Evolutionary conservation across 192 early-diverging fungal genomes (phyloP).

Genomic region (Phycomyces nitens): DNA sequence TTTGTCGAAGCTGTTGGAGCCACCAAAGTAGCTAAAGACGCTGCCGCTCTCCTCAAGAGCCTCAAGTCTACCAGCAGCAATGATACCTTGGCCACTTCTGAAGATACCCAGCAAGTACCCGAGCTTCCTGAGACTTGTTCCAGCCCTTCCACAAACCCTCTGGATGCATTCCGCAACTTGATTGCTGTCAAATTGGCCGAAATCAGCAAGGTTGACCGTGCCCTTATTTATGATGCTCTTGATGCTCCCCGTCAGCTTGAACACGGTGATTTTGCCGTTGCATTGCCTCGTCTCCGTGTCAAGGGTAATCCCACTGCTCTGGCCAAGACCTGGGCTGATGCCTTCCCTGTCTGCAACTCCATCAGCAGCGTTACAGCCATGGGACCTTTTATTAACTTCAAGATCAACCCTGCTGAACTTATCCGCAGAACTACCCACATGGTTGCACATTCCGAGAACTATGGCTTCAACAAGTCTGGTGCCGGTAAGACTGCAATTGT

Average conservation of each 20-base stretch:
- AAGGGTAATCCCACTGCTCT: slow-evolving; percentile 67
- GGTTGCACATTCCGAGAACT: slow-evolving; percentile 54
- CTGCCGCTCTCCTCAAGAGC: background rate
- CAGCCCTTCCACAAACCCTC: slow-evolving; percentile 43
- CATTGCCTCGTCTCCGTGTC: slow-evolving; percentile 62
- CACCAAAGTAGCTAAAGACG: slow-evolving; percentile 11
- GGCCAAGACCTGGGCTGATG: slow-evolving; percentile 57
- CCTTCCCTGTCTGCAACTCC: slow-evolving; percentile 58
- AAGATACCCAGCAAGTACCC: background rate
- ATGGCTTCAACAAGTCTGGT: slow-evolving; percentile 63
- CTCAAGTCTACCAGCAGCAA: background rate
- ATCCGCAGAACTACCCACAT: slow-evolving; percentile 49
- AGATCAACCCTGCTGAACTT: slow-evolving; percentile 55
- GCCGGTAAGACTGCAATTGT: slow-evolving; percentile 77
- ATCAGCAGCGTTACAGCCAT: slow-evolving; percentile 50
- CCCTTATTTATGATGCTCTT: slow-evolving; percentile 51
- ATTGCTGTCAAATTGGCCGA: slow-evolving; percentile 56
- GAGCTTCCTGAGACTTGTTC: slow-evolving; percentile 38
- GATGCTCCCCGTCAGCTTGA: slow-evolving; percentile 57
- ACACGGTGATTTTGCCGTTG: slow-evolving; percentile 69
- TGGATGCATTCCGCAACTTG: slow-evolving; percentile 64
- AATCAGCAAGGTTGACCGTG: slow-evolving; percentile 47
- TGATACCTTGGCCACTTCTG: background rate
- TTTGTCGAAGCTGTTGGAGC: slow-evolving; percentile 19
- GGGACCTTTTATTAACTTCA: slow-evolving; percentile 79